These are phyloP conservation scores for Lasiosphaeria miniovina DNA, from an alignment of 495 filamentous ascomycete genomes.

Conservation along the genomic window DNA sequence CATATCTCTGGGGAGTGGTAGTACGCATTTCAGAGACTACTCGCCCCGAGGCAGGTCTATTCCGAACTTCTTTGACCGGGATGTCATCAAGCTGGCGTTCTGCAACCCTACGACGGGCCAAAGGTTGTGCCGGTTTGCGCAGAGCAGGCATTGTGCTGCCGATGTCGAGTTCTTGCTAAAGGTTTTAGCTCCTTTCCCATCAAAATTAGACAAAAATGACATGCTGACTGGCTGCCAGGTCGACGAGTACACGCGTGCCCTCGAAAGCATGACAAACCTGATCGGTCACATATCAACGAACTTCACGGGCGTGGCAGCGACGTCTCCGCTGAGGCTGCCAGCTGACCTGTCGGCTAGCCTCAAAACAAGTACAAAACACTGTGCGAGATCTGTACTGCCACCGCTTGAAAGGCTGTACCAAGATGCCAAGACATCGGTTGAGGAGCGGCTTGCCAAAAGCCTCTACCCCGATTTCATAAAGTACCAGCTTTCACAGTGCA, in stretches of 20 bases:
- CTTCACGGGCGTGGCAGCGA: conserved; percentile 42
- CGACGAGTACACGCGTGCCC: conserved; percentile 31
- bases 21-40: conserved; percentile 5
- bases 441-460: conserved; percentile 39
- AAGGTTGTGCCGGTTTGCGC: conserved; percentile 43
- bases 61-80: conserved; percentile 43
- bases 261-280: conserved; percentile 38
- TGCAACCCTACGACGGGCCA: conserved; percentile 43
- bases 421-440: conserved; percentile 41
- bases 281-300: conserved; percentile 45
- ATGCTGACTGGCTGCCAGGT: conserved; percentile 13
- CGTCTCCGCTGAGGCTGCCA: conserved; percentile 40
- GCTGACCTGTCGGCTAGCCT: conserved; percentile 29
- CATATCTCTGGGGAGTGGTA: conserved; percentile 7
- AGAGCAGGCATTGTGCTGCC: conserved; percentile 38
- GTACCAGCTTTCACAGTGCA: conserved; percentile 30
- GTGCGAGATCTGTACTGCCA: conserved; percentile 37
- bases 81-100: conserved; percentile 47
- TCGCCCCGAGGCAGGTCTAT: conserved; percentile 9
- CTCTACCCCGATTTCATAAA: conserved; percentile 52
- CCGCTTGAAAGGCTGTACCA: conserved; percentile 44
- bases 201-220: no score
- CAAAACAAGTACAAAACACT: conserved; percentile 41
- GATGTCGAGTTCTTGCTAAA: conserved; percentile 50
- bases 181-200: conserved; percentile 24